Conservation (phyloP, 2,329 filamentous ascomycete genomes). For the Scopulariopsis brevicaulis region DNA sequence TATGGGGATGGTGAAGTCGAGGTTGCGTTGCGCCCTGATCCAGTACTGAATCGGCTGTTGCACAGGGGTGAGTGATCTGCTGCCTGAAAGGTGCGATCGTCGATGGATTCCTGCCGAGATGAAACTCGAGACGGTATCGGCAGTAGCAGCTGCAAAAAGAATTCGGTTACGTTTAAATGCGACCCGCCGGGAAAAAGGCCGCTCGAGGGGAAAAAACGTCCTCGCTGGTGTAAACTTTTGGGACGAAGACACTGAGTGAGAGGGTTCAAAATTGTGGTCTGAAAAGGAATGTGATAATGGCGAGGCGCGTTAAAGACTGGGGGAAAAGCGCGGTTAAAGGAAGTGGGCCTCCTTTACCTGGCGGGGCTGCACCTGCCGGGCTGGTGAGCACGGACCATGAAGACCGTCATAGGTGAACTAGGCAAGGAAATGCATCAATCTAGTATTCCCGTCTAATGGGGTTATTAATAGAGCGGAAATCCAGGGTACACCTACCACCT, state of each 20-base stretch:
- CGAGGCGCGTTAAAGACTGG: slow-evolving; percentile 1
- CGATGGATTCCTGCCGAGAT: not conserved
- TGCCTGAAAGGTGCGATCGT: not conserved
- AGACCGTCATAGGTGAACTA: not conserved
- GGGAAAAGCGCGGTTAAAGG: slow-evolving; percentile 4
- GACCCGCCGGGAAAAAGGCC: not conserved
- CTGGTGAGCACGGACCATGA: not conserved
- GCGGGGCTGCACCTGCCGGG: not conserved
- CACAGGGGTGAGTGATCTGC: not conserved
- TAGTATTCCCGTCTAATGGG: not conserved
- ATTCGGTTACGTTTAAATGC: not conserved
- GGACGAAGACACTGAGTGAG: not conserved
- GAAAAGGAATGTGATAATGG: not conserved
- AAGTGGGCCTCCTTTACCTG: not conserved
- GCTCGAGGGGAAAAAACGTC: not conserved
- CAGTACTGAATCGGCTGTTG: not conserved
- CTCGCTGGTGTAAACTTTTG: not conserved
- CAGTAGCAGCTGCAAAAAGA: not conserved
- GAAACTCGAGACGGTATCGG: not conserved
- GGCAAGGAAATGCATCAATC: not conserved
- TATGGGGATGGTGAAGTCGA: not conserved
- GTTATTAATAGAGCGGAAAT: not conserved
- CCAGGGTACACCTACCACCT: not conserved
- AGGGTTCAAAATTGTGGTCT: not conserved
- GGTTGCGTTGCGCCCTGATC: not conserved